A percentile compares a stretch with the other conserved stretches of the same genome.
Evolutionary conservation across 2,329 filamentous ascomycete genomes (phyloP).

Genomic region (Boeremia exigua): DNA sequence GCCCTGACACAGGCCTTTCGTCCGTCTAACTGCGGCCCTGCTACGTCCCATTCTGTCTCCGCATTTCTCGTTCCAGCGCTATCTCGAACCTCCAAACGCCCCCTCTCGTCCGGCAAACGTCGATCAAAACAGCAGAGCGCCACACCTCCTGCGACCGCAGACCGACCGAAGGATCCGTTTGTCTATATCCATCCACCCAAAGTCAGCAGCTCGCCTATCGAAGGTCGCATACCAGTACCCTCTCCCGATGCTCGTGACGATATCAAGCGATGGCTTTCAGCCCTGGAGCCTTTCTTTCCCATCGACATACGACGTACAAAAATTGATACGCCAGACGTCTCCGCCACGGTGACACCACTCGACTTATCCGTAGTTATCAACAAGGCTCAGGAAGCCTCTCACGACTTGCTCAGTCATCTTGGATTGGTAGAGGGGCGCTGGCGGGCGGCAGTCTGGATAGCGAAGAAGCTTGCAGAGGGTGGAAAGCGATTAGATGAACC

Average conservation of each 20-base stretch:
- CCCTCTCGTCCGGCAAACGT: conserved; percentile 34
- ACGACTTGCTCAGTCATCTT: conserved; percentile 51
- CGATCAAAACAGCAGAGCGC: conserved; percentile 15
- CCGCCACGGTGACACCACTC: conserved; percentile 28
- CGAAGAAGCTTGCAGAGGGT: conserved; percentile 51
- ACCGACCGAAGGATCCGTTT: not conserved
- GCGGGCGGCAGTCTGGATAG: conserved; percentile 54
- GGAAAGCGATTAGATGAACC: conserved; percentile 21
- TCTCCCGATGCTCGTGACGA: conserved; percentile 28
- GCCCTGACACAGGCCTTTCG: conserved; percentile 46
- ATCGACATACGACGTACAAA: conserved; percentile 34
- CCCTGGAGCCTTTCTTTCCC: conserved; percentile 48
- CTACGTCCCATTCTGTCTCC: conserved; percentile 34
- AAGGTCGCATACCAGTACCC: conserved; percentile 24
- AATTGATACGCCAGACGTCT: conserved; percentile 13
- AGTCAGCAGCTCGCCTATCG: conserved; percentile 6
- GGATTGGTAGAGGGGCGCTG: conserved; percentile 51
- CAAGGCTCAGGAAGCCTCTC: conserved; percentile 34
- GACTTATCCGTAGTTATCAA: conserved; percentile 37
- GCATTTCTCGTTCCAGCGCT: conserved; percentile 46
- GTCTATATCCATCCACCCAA: conserved; percentile 17
- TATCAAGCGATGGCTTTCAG: conserved; percentile 42
- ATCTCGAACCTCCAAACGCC: conserved; percentile 27
- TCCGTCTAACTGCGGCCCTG: conserved; percentile 26
- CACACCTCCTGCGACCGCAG: not conserved